phyloP scores from a whole-genome alignment of 2,329 filamentous ascomycete genomes.

The Paracoccidioides brasiliensis region DNA sequence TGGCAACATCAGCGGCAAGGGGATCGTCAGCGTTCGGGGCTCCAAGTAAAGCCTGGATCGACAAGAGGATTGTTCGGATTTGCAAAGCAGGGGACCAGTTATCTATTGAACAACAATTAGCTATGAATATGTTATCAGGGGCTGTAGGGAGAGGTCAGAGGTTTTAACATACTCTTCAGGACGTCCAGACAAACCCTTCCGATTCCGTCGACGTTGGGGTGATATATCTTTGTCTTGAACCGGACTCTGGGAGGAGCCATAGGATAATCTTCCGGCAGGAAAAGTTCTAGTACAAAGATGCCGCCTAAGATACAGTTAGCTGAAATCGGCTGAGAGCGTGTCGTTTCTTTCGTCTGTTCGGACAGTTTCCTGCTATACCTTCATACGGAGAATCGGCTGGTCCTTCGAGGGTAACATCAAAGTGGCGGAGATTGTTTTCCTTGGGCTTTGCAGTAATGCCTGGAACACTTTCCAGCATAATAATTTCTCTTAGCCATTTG shows the following conservation, averaged over 20 bases:
- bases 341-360: neutral
- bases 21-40: constrained; percentile 97
- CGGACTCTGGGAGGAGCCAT: constrained; percentile 99
- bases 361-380: constrained; percentile 39
- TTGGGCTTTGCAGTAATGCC: constrained; percentile 93
- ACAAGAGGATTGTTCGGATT: constrained; percentile 96
- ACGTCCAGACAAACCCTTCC: constrained; percentile 96
- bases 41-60: constrained; percentile 90
- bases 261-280: constrained; percentile 95
- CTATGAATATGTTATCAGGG: constrained; percentile 4
- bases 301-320: constrained; percentile 41
- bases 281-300: constrained; percentile 92
- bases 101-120: constrained; percentile 40
- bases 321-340: constrained; percentile 4
- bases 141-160: neutral
- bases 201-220: constrained; percentile 96
- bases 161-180: constrained; percentile 63
- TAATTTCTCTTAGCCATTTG: constrained; percentile 4
- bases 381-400: constrained; percentile 89
- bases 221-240: constrained; percentile 98
- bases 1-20: constrained; percentile 93
- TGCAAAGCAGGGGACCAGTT: constrained; percentile 98
- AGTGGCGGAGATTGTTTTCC: constrained; percentile 94
- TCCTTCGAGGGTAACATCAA: constrained; percentile 92
- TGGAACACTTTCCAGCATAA: constrained; percentile 53